phyloP scores from a whole-genome alignment of 305 asterid species.

The Plantago coronopus region DNA sequence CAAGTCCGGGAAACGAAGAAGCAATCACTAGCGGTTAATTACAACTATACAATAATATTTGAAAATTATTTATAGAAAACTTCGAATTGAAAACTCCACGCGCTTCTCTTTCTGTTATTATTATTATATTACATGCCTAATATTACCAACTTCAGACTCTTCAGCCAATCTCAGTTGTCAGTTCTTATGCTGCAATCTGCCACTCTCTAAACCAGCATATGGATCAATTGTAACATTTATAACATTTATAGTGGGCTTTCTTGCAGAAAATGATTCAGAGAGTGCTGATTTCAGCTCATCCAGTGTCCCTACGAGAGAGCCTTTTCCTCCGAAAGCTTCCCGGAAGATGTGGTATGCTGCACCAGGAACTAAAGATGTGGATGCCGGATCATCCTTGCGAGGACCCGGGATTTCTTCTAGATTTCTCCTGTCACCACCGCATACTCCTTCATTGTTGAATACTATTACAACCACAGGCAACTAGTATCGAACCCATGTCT shows the following conservation, averaged over 20 bases:
- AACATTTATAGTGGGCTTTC: slow-evolving; percentile 74
- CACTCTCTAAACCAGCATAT: slow-evolving; percentile 80
- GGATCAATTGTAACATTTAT: slow-evolving; percentile 76
- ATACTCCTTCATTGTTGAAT: slow-evolving; percentile 85
- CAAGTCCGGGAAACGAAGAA: too few species aligned
- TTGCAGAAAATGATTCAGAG: slow-evolving; percentile 54
- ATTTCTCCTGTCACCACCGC: slow-evolving; percentile 82
- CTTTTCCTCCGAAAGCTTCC: slow-evolving; percentile 86
- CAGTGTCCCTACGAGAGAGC: slow-evolving; percentile 70
- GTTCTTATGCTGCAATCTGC: slow-evolving; percentile 85
- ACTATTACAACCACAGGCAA: slow-evolving; percentile 87
- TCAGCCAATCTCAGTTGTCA: slow-evolving; percentile 36
- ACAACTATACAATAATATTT: too few species aligned
- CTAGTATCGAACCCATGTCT: slow-evolving; percentile 82
- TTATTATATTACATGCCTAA: too few species aligned
- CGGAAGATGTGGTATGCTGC: slow-evolving; percentile 69
- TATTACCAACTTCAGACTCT: too few species aligned
- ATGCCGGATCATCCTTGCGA: slow-evolving; percentile 80
- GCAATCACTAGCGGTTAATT: too few species aligned
- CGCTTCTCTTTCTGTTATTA: too few species aligned
- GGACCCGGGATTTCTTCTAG: slow-evolving; percentile 83
- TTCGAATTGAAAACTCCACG: too few species aligned
- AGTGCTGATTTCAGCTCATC: slow-evolving; percentile 78
- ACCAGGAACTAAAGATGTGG: slow-evolving; percentile 76
- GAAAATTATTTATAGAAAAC: too few species aligned